Conservation (phyloP, 768 basidiomycete genomes). For the Boletus fagicola region DNA sequence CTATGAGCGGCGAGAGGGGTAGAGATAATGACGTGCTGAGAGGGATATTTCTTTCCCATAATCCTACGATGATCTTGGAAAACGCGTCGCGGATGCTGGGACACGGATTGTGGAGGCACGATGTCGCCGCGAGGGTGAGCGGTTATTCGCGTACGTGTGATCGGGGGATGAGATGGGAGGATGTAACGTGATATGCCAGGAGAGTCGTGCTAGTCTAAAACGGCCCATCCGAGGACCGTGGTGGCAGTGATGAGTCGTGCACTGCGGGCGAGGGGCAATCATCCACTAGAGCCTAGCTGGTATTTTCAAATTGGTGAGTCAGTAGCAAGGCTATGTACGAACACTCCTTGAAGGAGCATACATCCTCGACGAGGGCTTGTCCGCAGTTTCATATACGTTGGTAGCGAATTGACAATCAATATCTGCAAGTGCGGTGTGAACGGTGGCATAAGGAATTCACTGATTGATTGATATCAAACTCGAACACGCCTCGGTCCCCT, state of each 20-base stretch:
- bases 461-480: constrained; percentile 4
- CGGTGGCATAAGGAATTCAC: neutral
- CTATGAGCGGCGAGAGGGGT: neutral
- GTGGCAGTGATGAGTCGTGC: neutral
- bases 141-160: neutral
- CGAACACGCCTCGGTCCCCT: constrained; percentile 1
- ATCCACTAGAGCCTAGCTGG: neutral
- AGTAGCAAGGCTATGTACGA: constrained; percentile 3
- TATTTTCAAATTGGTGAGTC: neutral
- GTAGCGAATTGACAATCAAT: constrained; percentile 1
- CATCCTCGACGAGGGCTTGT: neutral
- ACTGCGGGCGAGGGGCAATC: neutral
- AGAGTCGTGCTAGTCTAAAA: neutral
- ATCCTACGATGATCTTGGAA: neutral
- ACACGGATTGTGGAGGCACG: neutral
- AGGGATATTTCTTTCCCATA: neutral
- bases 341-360: neutral
- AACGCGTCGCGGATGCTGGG: neutral
- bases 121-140: constrained; percentile 1
- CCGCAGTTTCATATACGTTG: neutral
- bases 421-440: neutral
- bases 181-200: too few relatives aligned
- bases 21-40: neutral
- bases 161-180: neutral
- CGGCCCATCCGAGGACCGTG: neutral